phyloP scores from a whole-genome alignment of 495 filamentous ascomycete species.

The Penicillium angulare region DNA sequence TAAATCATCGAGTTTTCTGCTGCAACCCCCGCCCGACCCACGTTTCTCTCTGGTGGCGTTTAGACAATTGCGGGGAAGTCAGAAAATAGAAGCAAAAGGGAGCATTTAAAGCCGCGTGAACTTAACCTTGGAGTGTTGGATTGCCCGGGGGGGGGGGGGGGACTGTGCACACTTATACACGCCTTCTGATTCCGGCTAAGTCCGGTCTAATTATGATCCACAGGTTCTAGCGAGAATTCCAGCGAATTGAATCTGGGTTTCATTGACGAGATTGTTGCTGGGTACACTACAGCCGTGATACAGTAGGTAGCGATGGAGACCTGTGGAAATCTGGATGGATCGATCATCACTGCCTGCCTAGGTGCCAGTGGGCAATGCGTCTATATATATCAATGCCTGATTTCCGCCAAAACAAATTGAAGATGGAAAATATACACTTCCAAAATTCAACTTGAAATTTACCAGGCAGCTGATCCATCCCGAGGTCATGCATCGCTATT shows the following conservation, averaged over 20 bases:
- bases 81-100: no score
- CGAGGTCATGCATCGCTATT: constrained; percentile 40
- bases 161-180: neutral
- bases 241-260: neutral
- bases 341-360: no score
- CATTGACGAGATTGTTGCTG: no score
- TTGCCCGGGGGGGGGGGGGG: no score
- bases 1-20: constrained; percentile 5
- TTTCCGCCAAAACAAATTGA: neutral
- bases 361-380: no score
- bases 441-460: neutral
- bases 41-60: constrained; percentile 4
- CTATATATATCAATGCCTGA: neutral
- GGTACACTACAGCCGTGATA: no score
- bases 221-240: neutral
- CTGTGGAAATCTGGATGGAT: no score
- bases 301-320: no score
- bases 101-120: no score
- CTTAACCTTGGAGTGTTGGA: no score
- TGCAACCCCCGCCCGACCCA: constrained; percentile 1
- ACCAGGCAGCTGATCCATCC: neutral
- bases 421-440: neutral
- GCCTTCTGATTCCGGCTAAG: neutral
- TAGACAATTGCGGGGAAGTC: constrained; percentile 4
- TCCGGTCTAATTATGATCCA: neutral